Conservation (phyloP, 2,329 filamentous ascomycete genomes). For the Epichloe typhina region DNA sequence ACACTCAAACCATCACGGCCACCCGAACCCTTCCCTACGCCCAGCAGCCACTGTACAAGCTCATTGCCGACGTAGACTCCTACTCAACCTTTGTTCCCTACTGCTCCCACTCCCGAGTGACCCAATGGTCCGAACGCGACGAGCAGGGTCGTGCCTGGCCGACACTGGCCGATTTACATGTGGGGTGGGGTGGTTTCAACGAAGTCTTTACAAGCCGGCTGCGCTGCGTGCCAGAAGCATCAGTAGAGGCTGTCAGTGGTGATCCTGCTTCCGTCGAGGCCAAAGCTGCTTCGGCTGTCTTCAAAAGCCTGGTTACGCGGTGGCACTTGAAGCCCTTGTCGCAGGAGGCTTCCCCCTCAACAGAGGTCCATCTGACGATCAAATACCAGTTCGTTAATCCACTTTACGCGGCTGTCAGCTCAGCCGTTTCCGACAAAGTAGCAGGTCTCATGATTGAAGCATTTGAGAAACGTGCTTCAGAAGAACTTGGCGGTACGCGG, state of each 20-base stretch:
- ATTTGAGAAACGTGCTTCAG: slow-evolving; percentile 69
- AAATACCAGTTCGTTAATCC: slow-evolving; percentile 80
- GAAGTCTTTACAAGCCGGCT: slow-evolving; percentile 75
- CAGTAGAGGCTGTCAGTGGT: slow-evolving; percentile 69
- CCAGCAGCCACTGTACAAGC: slow-evolving; percentile 56
- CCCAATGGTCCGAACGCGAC: slow-evolving; percentile 51
- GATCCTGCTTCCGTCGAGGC: slow-evolving; percentile 30
- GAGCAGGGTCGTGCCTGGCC: slow-evolving; percentile 46
- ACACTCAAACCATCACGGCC: slow-evolving; percentile 54
- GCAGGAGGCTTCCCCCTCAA: slow-evolving; percentile 24
- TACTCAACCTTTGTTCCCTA: slow-evolving; percentile 89
- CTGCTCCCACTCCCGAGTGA: slow-evolving; percentile 67
- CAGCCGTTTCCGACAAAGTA: slow-evolving; percentile 70
- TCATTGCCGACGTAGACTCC: slow-evolving; percentile 78
- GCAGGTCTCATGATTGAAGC: slow-evolving; percentile 84
- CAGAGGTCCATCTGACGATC: slow-evolving; percentile 63
- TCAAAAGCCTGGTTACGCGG: slow-evolving; percentile 55
- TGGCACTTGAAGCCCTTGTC: slow-evolving; percentile 48
- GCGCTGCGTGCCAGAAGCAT: slow-evolving; percentile 57
- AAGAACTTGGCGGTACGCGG: slow-evolving; percentile 16
- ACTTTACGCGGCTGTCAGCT: slow-evolving; percentile 72
- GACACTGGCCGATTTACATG: slow-evolving; percentile 60
- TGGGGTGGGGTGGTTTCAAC: slow-evolving; percentile 73
- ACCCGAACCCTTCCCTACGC: slow-evolving; percentile 66
- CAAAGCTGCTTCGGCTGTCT: slow-evolving; percentile 34